Conservation (phyloP, 2,329 filamentous ascomycete species). For the Ascochyta pisi region DNA sequence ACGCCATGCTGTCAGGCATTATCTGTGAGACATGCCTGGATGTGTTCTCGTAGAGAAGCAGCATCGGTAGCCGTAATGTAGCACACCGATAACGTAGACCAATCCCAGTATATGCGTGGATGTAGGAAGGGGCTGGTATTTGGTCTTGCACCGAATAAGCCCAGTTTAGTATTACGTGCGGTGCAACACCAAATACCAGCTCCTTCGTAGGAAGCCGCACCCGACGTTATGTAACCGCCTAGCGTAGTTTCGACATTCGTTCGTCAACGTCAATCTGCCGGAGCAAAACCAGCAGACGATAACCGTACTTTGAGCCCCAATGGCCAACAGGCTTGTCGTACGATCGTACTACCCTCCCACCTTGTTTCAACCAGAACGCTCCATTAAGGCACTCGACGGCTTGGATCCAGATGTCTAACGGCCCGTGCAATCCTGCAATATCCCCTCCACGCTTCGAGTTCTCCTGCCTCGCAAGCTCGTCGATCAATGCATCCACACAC, state of each 20-base stretch:
- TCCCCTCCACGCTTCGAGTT: background rate
- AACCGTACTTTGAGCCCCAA: slow-evolving; percentile 14
- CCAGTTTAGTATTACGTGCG: no score
- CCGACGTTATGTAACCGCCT: background rate
- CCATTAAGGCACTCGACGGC: slow-evolving; percentile 17
- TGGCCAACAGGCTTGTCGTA: slow-evolving; percentile 12
- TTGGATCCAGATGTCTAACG: slow-evolving; percentile 16
- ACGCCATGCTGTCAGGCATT: background rate
- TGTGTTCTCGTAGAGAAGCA: background rate
- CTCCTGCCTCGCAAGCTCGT: slow-evolving; percentile 2
- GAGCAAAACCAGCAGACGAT: slow-evolving; percentile 15
- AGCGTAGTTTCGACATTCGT: background rate
- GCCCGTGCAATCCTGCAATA: background rate
- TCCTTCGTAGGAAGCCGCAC: background rate
- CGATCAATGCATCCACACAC: slow-evolving; percentile 11
- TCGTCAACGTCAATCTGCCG: slow-evolving; percentile 5
- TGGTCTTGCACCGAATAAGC: no score
- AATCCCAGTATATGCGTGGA: background rate
- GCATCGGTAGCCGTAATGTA: background rate
- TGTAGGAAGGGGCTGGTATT: background rate
- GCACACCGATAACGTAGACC: no score
- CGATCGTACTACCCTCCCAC: slow-evolving; percentile 4
- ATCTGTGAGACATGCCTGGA: background rate
- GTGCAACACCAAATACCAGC: no score
- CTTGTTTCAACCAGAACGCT: slow-evolving; percentile 14